Evolutionary conservation across 352 stramenopile species (phyloP).

Genomic region (Thraustotheca clavata): DNA sequence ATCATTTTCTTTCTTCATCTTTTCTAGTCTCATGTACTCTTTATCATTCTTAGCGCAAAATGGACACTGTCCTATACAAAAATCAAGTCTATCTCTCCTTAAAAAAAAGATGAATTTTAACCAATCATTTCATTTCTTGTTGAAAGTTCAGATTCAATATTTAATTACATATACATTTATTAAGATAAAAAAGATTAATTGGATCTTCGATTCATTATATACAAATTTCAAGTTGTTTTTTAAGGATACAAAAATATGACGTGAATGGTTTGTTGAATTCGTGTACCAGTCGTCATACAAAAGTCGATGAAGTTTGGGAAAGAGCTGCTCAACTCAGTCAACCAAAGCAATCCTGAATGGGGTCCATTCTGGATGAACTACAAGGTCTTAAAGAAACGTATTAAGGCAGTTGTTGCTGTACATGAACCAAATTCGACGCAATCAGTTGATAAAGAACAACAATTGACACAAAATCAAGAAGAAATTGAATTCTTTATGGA

Average conservation of each 20-base stretch:
- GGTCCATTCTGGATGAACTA: slow-evolving; percentile 84
- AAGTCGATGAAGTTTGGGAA: slow-evolving; percentile 78
- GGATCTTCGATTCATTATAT: slow-evolving; percentile 12
- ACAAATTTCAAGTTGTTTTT: not conserved
- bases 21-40: too few species aligned
- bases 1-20: too few species aligned
- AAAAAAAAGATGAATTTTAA: not conserved
- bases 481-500: slow-evolving; percentile 77
- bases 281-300: not conserved
- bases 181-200: not conserved
- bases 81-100: too few species aligned
- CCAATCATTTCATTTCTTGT: slow-evolving; percentile 2
- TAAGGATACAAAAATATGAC: not conserved
- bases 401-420: slow-evolving; percentile 52
- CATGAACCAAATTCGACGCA: slow-evolving; percentile 30
- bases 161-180: slow-evolving; percentile 1
- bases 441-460: not conserved
- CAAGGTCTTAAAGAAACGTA: slow-evolving; percentile 78
- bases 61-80: too few species aligned
- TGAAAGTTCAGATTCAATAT: slow-evolving; percentile 5
- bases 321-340: slow-evolving; percentile 50
- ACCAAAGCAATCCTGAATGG: slow-evolving; percentile 73
- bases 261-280: not conserved
- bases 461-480: slow-evolving; percentile 19
- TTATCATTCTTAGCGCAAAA: too few species aligned